phyloP scores from a whole-genome alignment of 2,329 filamentous ascomycete species.

The Trichoderma breve region DNA sequence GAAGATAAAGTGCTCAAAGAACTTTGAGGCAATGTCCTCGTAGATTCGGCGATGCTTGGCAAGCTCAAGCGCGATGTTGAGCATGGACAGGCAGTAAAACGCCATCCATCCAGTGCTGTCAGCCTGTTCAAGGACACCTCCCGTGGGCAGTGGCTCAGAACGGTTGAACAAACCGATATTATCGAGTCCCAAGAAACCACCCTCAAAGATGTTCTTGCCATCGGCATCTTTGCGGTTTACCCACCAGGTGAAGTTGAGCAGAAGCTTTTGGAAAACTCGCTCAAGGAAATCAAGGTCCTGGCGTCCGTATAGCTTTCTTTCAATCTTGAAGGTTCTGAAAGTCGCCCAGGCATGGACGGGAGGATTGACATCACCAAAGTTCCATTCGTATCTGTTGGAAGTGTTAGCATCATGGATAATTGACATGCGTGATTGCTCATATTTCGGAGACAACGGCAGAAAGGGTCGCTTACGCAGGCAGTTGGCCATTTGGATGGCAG shows the following conservation, averaged over 20 bases:
- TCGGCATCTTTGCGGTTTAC: slow-evolving; percentile 94
- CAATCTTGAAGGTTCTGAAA: slow-evolving; percentile 96
- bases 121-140: slow-evolving; percentile 89
- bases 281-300: slow-evolving; percentile 95
- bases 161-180: slow-evolving; percentile 98
- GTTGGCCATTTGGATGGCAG: slow-evolving; percentile 94
- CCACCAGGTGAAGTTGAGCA: slow-evolving; percentile 99
- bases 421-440: neutral
- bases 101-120: slow-evolving; percentile 99
- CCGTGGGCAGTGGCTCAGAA: slow-evolving; percentile 89
- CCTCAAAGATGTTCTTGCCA: slow-evolving; percentile 96
- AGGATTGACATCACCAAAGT: slow-evolving; percentile 95
- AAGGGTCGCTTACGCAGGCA: slow-evolving; percentile 66
- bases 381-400: slow-evolving; percentile 74
- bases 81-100: slow-evolving; percentile 94
- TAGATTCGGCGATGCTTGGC: slow-evolving; percentile 94
- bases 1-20: slow-evolving; percentile 97
- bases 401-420: slow-evolving; percentile 20
- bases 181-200: slow-evolving; percentile 91
- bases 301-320: slow-evolving; percentile 92
- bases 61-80: slow-evolving; percentile 93
- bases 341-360: slow-evolving; percentile 96
- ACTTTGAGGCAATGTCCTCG: slow-evolving; percentile 96
- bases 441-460: too few relatives aligned
- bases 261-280: slow-evolving; percentile 90